Percentiles rank a stretch among this genome's conserved stretches.
phyloP scores from a whole-genome alignment of 2,329 filamentous ascomycete genomes.

The Cylindrodendrum hubeiense region DNA sequence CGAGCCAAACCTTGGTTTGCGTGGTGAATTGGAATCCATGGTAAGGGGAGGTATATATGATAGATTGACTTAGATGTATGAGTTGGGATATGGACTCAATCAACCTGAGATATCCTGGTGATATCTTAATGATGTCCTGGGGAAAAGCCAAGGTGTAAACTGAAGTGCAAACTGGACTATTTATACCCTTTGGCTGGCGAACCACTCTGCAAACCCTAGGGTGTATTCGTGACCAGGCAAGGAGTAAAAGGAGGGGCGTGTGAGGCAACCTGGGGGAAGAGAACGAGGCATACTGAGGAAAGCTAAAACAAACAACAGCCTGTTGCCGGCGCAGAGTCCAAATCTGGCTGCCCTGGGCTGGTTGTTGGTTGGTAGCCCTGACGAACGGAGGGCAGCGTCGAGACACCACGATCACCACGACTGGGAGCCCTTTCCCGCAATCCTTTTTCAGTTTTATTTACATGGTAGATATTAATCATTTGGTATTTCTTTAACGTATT shows the following conservation, averaged over 20 bases:
- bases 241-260: not conserved
- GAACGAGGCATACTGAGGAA: not conserved
- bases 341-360: not conserved
- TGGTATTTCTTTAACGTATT: no score
- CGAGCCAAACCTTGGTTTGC: not conserved
- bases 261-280: not conserved
- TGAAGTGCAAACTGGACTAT: not conserved
- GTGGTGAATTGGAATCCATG: not conserved
- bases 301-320: no score
- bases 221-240: not conserved
- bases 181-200: not conserved
- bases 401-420: not conserved
- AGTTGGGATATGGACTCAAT: no score
- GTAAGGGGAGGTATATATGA: not conserved
- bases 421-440: not conserved
- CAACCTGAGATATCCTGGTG: not conserved
- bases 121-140: not conserved
- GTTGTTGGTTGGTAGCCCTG: not conserved
- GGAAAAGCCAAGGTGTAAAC: not conserved
- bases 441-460: not conserved
- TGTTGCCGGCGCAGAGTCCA: not conserved
- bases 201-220: not conserved
- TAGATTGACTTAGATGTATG: no score
- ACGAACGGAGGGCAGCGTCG: not conserved
- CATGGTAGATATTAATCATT: not conserved